Evolutionary conservation across 805 yeast species (phyloP), one percentile per base, ranked within the genome.

Genomic region (Sugiyamaella mastotermitis): DNA sequence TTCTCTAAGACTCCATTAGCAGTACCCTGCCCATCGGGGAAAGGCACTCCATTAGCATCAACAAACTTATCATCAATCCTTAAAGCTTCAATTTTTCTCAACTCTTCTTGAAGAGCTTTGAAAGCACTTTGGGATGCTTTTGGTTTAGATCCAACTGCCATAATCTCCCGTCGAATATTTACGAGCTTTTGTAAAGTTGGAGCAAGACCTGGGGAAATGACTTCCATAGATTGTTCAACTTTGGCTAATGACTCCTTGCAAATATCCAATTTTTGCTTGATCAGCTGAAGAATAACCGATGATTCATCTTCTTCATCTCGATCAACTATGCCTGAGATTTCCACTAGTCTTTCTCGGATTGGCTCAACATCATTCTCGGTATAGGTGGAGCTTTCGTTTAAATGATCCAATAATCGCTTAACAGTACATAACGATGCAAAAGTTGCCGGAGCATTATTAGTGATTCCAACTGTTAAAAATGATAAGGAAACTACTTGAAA

Each of bases 381-480:
- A 60, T 79, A 90, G 15, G 84, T 85, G 39, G 78, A 78, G 35
- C 84, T 75, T 56, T 84, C 95, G 47, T 76, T 74, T 45, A 90
- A 65, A 61, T 90, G 97, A 47, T 77, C 83, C 49, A 92, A 68
- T 41, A 92, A 65, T 49, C 92, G 77, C 61, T 80, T 81, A 15
- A 92, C 94, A 0, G 97, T 86, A 29, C 87, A 71, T 29, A 90
- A 64, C 3, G 94, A 83, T 4, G 95, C 90, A 61, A 83, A 92
- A 1, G 95, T 84, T 3, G 97, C 95, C 1, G 97, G 95, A 1
- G 96, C 95, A 24, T 86, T 74, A 50, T 86, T 80, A 33, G 83
- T 82, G 50, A 86, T 67, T 2, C 99, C 99, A 42, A 94, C 92
- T 2, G 97, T 85, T 53, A 90, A 75, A 60, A 88, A 85, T 48